Evolutionary conservation across 129 eudicot genomes (phyloP), one percentile per base, ranked within the genome.

Genomic region (Lactuca saligna): DNA sequence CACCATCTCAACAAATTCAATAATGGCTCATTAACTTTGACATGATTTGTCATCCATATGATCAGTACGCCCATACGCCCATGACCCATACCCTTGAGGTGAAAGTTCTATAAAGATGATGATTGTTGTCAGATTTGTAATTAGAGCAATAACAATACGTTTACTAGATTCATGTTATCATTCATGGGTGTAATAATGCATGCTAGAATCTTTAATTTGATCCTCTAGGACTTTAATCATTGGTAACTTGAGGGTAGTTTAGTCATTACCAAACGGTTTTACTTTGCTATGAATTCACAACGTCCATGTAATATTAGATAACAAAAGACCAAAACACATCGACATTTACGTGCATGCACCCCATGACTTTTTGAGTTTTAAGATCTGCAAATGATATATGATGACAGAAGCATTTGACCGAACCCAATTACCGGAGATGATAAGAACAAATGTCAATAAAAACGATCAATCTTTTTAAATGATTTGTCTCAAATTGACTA

Each of bases 21-120:
- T 38, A 14, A 73, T 73, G 56, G 70, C 32, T 73, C 63, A 29
- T 62, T 62, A 62, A 63, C 3, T 58, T 32, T 70, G 58, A 70
- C 75, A 70, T 3, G 58, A 69, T 69, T 39, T 57, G 57, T 57
- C 39, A n/a, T 57, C 37, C 33, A 57, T 25, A 17, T 34, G 38
- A 32, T 46, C 51, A 46, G 15, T 46, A 46, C 5, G 7, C 48
- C 17, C 54, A 31, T 16, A 5, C 17, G 3, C 50, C 51, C 12
- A 46, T 46, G 51, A 46, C 51, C 51, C 51, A 46, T 46, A 0
- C 31, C 50, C 14, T 7, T 61, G 25, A 61, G 31, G 16, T 64
- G 38, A 20, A 64, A 2, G 17, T 64, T 20, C 32, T 13, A 33
- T 5, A 4, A 44, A 9, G 32, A 64, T 63, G n/a, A 57, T 57